A percentile compares a stretch with the other conserved stretches of the same genome.
Conservation (phyloP, 331 rosid species). For the Prunus yedoensis region DNA sequence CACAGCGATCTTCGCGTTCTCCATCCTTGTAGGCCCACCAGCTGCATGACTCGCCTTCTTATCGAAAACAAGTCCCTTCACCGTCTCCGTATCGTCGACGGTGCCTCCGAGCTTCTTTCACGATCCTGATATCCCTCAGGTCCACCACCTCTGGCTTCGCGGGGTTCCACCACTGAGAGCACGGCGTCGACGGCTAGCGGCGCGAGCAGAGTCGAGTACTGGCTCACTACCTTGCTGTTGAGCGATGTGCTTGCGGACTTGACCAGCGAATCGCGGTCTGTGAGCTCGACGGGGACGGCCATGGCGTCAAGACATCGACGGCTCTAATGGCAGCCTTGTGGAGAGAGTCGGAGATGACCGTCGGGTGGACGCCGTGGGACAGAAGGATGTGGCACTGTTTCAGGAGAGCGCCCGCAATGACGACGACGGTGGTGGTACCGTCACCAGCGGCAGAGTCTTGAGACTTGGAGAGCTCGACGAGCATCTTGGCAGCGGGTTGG, state of each 20-base stretch:
- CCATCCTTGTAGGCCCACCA: slow-evolving; percentile 90
- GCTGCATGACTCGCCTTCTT: slow-evolving; percentile 93
- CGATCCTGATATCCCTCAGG: slow-evolving; percentile 86
- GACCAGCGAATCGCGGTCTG: slow-evolving; percentile 76
- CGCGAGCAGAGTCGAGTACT: slow-evolving; percentile 82
- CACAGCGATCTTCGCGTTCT: slow-evolving; percentile 89
- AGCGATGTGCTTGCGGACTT: slow-evolving; percentile 90
- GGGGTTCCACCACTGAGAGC: slow-evolving; percentile 62
- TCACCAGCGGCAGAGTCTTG: slow-evolving; percentile 94
- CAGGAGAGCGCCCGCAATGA: slow-evolving; percentile 81
- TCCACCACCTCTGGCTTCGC: slow-evolving; percentile 72
- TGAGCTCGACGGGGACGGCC: slow-evolving; percentile 87
- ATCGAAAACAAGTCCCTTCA: slow-evolving; percentile 82
- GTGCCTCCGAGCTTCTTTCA: slow-evolving; percentile 97
- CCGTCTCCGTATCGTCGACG: slow-evolving; percentile 77
- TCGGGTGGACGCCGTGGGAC: slow-evolving; percentile 88
- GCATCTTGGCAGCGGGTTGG: slow-evolving; percentile 96
- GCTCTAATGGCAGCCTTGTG: slow-evolving; percentile 80
- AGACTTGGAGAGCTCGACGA: slow-evolving; percentile 89
- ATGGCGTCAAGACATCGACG: slow-evolving; percentile 77
- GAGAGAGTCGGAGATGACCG: slow-evolving; percentile 76
- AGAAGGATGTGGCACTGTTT: slow-evolving; percentile 64
- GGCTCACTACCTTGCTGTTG: slow-evolving; percentile 92
- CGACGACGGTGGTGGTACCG: slow-evolving; percentile 93
- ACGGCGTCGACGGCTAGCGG: slow-evolving; percentile 93